Base-by-base conservation (phyloP, 2,329 filamentous ascomycete species). In the Penicillium polonicum region DNA sequence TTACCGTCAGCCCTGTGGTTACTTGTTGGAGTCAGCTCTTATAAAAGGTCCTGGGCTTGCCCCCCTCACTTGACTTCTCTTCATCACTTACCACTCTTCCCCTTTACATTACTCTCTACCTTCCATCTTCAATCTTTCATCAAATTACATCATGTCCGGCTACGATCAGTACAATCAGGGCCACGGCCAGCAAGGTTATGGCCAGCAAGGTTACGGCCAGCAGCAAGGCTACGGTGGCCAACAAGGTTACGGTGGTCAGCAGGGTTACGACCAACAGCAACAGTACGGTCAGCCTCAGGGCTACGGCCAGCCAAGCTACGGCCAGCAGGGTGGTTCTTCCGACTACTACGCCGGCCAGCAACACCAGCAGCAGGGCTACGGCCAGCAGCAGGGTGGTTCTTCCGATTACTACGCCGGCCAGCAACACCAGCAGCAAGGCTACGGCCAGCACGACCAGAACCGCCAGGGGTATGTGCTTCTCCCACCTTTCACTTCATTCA, bases 401-500 rank as follows among this genome's bases (percentile, higher is more conserved):
- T 45, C 41, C 23, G 57, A 61, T 25, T 60, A 63, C 51, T 60
- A 64, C 21, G 51, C 52, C 23, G 57, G 62, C 42, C 59, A 67
- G 45, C 66, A 69, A 17, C 55, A 29, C 48, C 48, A 51, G 17
- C 49, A 52, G 39, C 50, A 52, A 12, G 48, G 48, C n/a, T 51
- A 51, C 12, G 46, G 36, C 15, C 63, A 74, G 23, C 55, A 57
- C 5, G 66, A 69, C 45, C 64, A 69, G 57, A 60, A 68, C 63
- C 70, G 68, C 55, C 65, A 70, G 42, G 61, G 60, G 60, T 66
- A 65, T 55, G 68, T 72, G 58, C 56, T 59, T 17, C 41, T 44
- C 51, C 42, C 41, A 45, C 44, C 25, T 41, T 25, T 31, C 29
- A 19, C 15, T 31, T 12, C 19, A 17, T 36, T 15, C 19, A 44